Conservation (phyloP, 2,329 filamentous ascomycete genomes). For the Pestalotiopsis sp. region DNA sequence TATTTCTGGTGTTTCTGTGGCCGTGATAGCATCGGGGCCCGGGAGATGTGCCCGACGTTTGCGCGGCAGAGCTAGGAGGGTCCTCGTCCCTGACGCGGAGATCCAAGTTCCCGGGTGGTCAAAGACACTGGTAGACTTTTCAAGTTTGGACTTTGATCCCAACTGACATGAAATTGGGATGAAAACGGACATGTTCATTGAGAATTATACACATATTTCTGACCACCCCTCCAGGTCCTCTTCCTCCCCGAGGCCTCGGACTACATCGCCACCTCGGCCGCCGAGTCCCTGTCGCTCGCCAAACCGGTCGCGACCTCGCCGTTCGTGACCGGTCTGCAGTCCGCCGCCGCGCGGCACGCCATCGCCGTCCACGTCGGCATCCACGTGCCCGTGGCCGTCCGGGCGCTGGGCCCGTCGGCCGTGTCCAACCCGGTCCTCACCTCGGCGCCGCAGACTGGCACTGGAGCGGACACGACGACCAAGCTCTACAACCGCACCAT, state of each 20-base stretch:
- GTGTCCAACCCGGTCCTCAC: constrained; percentile 9
- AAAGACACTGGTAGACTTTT: too few relatives aligned
- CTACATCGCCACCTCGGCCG: constrained; percentile 74
- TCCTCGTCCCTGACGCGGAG: too few relatives aligned
- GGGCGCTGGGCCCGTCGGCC: constrained; percentile 23
- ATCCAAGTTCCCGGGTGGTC: too few relatives aligned
- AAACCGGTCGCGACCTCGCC: constrained; percentile 65
- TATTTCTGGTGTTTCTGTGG: background rate
- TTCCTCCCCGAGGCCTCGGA: constrained; percentile 93
- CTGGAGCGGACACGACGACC: constrained; percentile 12
- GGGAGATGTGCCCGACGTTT: background rate
- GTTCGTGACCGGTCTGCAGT: constrained; percentile 77
- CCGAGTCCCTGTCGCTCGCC: constrained; percentile 72
- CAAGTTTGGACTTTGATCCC: too few relatives aligned
- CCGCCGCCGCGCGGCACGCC: constrained; percentile 63
- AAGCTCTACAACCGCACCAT: constrained; percentile 56
- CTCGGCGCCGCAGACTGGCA: background rate
- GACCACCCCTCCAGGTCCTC: constrained; percentile 57
- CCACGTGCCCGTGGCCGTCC: constrained; percentile 67
- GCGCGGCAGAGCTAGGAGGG: background rate
- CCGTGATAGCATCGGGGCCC: background rate
- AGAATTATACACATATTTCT: background rate
- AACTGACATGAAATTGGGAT: too few relatives aligned
- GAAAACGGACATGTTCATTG: background rate
- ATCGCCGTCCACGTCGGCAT: constrained; percentile 85